Base-by-base conservation (phyloP, 305 asterid genomes). In the Lippia alba region DNA sequence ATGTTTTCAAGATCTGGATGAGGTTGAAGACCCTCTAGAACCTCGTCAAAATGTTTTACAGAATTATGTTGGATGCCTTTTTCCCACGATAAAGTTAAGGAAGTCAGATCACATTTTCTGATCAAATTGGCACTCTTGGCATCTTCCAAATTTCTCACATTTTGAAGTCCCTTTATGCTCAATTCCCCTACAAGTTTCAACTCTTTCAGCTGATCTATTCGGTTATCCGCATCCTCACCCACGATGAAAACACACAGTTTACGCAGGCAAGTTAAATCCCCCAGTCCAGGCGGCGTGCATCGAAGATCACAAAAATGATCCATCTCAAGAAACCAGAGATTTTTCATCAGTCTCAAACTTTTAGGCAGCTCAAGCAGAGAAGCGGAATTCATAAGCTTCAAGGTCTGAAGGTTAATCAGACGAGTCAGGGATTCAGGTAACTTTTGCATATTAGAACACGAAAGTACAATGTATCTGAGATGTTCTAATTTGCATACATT, bases 241-340 rank as follows among this genome's bases (percentile, higher is more conserved):
- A 79, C 83, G 15, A 79, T 74, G 66, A 79, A 79, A 17, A 68
- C 41, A 33, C 74, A 70, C 16, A 79, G 70, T 32, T 30, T 56
- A 10, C 61, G 74, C 33, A 74, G 59, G 45, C n/a, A 40, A 46
- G 51, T 56, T 18, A 74, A 50, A 0, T 71, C 74, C 30, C 75
- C 34, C 55, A 79, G 7, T 36, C 66, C 69, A 8, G 83, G 83
- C 0, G 80, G 80, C 8, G 66, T 79, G 14, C 70, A 70, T 12
- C 60, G 5, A 44, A 79, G 80, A 9, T 1, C 0, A 19, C 3
- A 9, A 18, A 9, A 18, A 1, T 0, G 0, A 12, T 33, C 50
- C 9, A 67, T 66, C 20, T 71, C 78, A 5, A 74, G 51, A 71
- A 70, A 74, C 9, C 30, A 24, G 3, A 24, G 30, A 24, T 24